Base-by-base conservation (phyloP, 495 filamentous ascomycete species). In the Mytilinidion resinicola region DNA sequence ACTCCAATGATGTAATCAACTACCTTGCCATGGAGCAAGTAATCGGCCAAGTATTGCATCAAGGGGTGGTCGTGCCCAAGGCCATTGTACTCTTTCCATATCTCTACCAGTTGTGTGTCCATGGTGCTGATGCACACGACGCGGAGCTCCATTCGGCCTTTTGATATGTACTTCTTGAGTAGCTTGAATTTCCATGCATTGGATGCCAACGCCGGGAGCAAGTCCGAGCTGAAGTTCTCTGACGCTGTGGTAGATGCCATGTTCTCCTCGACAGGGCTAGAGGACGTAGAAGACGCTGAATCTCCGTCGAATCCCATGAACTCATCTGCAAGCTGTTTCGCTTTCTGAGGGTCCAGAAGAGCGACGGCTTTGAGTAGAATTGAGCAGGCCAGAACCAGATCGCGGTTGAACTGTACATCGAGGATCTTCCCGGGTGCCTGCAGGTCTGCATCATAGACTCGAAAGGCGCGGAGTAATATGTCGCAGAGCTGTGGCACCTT, bases 131-230 rank as follows among this genome's bases (percentile, higher is more conserved):
- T 81, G 33, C 88, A 88, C 56, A 82, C 72, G 10, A 92, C 87
- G 46, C 91, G 82, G 30, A 95, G 78, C 66, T 95, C 90, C 90
- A 96, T 95, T 56, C 88, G 85, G n/a, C 88, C 83, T 12, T 86
- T 88, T 68, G 80, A 78, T 55, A 95, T 85, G 62, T 89, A 80
- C 66, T 82, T 89, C 67, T 80, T 82, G 44, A 87, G 75, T 8
- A 83, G 72, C 34, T 72, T 74, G 69, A 95, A 86, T 59, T 83
- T 87, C 88, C 89, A 95, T 9, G 80, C 79, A 51, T 77, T 70
- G 1, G 76, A 67, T 11, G 90, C 74, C 3, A 89, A 67, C 15
- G 54, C 57, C 12, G 73, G 60, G 15, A 66, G 43, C 33, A 61
- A 20, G 1, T 42, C 35, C 4, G 46, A 15, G 36, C 65, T 44